A percentile compares a stretch with the other conserved stretches of the same genome.
Evolutionary conservation across 106 monocot species (phyloP).

Genomic region (Agapanthus africanus): DNA sequence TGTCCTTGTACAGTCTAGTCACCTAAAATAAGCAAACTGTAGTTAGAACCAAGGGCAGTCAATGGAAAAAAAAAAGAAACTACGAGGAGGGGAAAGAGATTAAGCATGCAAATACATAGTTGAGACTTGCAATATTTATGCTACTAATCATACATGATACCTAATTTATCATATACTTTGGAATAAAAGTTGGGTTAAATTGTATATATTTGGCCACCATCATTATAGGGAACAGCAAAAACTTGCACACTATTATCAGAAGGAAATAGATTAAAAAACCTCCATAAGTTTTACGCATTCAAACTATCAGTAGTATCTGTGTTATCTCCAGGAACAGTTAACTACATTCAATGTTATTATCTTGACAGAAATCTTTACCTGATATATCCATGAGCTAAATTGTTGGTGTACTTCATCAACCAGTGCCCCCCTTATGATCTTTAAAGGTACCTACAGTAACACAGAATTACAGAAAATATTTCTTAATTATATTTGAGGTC

Average conservation of each 20-base stretch:
- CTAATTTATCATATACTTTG: not conserved
- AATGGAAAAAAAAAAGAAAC: not conserved
- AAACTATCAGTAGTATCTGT: not conserved
- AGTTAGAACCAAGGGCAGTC: not conserved
- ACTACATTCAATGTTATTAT: not conserved
- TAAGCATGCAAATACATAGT: not conserved
- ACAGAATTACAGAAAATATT: slow-evolving; percentile 1
- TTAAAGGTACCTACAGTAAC: slow-evolving; percentile 28
- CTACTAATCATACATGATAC: not conserved
- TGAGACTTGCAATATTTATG: not conserved
- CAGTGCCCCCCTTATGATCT: slow-evolving; percentile 29
- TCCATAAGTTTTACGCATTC: not conserved
- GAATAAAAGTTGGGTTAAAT: not conserved
- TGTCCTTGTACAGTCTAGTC: slow-evolving; percentile 48
- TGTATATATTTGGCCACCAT: too few species aligned
- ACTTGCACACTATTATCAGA: too few species aligned
- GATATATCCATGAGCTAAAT: slow-evolving; percentile 53
- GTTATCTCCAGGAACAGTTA: not conserved
- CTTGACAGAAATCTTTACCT: slow-evolving; percentile 22
- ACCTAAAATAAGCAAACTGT: slow-evolving; percentile 7
- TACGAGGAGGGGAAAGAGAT: too few species aligned
- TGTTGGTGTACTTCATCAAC: slow-evolving; percentile 62
- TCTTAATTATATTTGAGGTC: too few species aligned
- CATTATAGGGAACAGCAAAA: too few species aligned
- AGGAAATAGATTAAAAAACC: not conserved